Percentiles rank a stretch among this genome's conserved stretches.
These are phyloP conservation scores for Pseudogymnoascus sp. DNA, from an alignment of 2,329 filamentous ascomycete genomes.

Conservation along the genomic window DNA sequence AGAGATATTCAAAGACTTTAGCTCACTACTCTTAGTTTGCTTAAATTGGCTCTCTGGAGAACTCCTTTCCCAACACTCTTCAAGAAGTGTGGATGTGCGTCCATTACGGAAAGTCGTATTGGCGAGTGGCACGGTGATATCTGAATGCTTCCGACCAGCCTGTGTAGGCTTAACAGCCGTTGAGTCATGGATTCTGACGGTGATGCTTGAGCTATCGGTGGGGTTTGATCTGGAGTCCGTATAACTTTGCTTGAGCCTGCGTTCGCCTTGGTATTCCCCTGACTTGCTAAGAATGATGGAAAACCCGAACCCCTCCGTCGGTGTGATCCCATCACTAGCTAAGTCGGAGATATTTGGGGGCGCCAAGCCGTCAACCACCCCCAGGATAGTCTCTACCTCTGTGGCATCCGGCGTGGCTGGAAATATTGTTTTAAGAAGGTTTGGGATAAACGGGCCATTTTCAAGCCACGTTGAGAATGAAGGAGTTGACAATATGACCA, in stretches of 20 bases:
- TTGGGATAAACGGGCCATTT: conserved; percentile 23
- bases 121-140: conserved; percentile 55
- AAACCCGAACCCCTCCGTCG: conserved; percentile 41
- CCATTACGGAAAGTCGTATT: conserved; percentile 73
- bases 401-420: neutral
- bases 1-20: neutral
- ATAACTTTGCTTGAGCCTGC: conserved; percentile 20
- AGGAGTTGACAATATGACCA: conserved; percentile 28
- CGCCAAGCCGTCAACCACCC: conserved; percentile 47
- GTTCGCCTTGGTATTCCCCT: conserved; percentile 40
- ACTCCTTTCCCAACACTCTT: conserved; percentile 33
- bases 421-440: conserved; percentile 16
- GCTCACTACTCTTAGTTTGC: neutral
- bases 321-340: conserved; percentile 10
- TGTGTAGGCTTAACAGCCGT: conserved; percentile 6
- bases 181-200: conserved; percentile 14
- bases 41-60: neutral
- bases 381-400: conserved; percentile 42
- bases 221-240: neutral
- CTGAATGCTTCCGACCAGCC: conserved; percentile 5
- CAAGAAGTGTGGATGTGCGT: conserved; percentile 47
- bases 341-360: conserved; percentile 20
- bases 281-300: conserved; percentile 34
- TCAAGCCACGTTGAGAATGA: conserved; percentile 24
- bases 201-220: conserved; percentile 17